phyloP scores from a whole-genome alignment of 768 basidiomycete genomes.

The Vararia minispora region DNA sequence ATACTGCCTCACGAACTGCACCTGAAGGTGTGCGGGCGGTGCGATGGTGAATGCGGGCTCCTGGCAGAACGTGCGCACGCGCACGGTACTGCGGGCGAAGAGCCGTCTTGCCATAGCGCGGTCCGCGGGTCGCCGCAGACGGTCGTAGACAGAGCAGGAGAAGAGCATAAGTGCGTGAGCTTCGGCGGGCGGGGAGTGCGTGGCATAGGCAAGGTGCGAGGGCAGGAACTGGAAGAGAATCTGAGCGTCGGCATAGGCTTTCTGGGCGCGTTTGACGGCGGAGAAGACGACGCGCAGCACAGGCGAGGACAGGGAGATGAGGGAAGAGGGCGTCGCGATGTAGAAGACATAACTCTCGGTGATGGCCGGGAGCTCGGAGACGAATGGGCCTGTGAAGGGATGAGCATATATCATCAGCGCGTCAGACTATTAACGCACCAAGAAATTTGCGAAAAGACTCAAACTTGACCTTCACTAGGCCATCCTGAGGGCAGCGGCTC shows the following conservation, averaged over 20 bases:
- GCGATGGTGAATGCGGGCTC: slow-evolving; percentile 58
- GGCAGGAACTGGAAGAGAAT: slow-evolving; percentile 68
- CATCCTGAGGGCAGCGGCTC: slow-evolving; percentile 34
- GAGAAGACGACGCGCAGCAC: slow-evolving; percentile 60
- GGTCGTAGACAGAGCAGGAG: slow-evolving; percentile 60
- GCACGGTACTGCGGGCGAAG: slow-evolving; percentile 27
- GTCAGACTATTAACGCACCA: slow-evolving; percentile 24
- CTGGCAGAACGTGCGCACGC: slow-evolving; percentile 41
- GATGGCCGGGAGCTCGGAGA: slow-evolving; percentile 28
- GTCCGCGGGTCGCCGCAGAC: slow-evolving; percentile 48
- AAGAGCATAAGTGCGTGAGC: slow-evolving; percentile 36
- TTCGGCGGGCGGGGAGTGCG: slow-evolving; percentile 32
- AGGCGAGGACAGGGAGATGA: slow-evolving; percentile 54
- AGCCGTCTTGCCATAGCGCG: slow-evolving; percentile 48
- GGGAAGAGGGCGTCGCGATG: slow-evolving; percentile 47
- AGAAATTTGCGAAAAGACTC: slow-evolving; percentile 65
- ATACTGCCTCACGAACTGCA: slow-evolving; percentile 28
- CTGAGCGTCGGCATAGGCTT: slow-evolving; percentile 33
- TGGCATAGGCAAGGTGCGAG: slow-evolving; percentile 42
- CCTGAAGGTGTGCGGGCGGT: slow-evolving; percentile 25
- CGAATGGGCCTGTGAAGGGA: slow-evolving; percentile 33
- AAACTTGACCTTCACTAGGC: slow-evolving; percentile 51
- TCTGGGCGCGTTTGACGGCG: slow-evolving; percentile 45
- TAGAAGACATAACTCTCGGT: slow-evolving; percentile 49
- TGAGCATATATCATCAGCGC: slow-evolving; percentile 1